These are phyloP conservation scores for Teratosphaeria viscida DNA, from an alignment of 2,329 filamentous ascomycete genomes.

Conservation along the genomic window DNA sequence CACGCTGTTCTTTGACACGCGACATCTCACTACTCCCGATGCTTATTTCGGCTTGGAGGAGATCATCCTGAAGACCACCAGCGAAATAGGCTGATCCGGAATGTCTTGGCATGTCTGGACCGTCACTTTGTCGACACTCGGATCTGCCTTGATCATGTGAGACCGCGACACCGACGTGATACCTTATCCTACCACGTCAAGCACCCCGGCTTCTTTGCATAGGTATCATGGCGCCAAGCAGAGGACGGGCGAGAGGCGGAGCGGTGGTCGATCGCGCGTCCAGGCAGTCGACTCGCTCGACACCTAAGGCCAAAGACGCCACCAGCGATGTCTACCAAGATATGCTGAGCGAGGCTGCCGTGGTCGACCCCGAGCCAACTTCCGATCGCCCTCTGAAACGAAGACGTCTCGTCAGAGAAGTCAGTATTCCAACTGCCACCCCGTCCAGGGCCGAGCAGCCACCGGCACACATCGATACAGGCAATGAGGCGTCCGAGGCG, in stretches of 20 bases:
- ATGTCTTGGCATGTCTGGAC: background rate
- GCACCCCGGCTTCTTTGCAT: background rate
- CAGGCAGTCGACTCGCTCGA: constrained; percentile 2
- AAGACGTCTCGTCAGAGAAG: constrained; percentile 9
- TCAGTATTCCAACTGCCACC: background rate
- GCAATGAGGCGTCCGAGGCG: background rate
- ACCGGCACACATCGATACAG: background rate
- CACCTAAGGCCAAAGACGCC: background rate
- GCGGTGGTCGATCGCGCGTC: constrained; percentile 1
- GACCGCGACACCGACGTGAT: constrained; percentile 11
- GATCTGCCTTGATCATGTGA: constrained; percentile 9
- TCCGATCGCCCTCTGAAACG: constrained; percentile 19
- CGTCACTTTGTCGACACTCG: background rate
- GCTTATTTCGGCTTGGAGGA: background rate
- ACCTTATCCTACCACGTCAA: background rate
- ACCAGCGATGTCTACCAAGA: constrained; percentile 18
- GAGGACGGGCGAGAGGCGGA: constrained; percentile 16
- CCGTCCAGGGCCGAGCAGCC: background rate
- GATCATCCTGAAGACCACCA: background rate
- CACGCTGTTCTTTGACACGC: background rate
- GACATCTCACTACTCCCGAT: background rate
- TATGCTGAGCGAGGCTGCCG: constrained; percentile 20
- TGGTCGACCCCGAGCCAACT: constrained; percentile 4
- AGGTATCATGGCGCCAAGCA: constrained; percentile 19
- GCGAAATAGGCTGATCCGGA: background rate